Conservation (phyloP, 2,329 filamentous ascomycete genomes). For the Pseudogymnoascus sp. region DNA sequence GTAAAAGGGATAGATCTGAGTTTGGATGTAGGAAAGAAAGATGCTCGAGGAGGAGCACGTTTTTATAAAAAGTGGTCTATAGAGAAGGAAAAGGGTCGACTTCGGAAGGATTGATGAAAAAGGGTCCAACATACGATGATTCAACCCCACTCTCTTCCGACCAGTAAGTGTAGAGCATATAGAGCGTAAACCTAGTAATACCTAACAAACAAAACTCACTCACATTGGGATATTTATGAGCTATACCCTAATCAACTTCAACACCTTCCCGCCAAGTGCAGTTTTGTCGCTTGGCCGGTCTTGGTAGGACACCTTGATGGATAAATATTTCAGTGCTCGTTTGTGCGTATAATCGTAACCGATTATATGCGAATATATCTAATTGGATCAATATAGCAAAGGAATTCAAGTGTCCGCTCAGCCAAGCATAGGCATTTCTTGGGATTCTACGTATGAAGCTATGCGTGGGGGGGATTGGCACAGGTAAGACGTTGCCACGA, state of each 20-base stretch:
- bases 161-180: background rate
- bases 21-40: background rate
- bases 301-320: background rate
- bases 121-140: slow-evolving; percentile 1
- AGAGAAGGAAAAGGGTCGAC: background rate
- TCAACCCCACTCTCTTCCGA: background rate
- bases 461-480: background rate
- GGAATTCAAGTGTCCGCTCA: background rate
- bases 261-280: background rate
- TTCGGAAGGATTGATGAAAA: background rate
- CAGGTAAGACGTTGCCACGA: background rate
- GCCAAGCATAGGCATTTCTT: background rate
- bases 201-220: background rate
- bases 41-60: background rate
- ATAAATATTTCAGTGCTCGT: background rate
- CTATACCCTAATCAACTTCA: background rate
- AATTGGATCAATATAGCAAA: background rate
- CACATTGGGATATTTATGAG: background rate
- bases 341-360: background rate
- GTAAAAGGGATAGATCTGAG: too few species aligned
- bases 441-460: background rate
- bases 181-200: background rate
- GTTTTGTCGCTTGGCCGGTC: background rate
- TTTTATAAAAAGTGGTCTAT: slow-evolving; percentile 2
- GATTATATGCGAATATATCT: background rate